A percentile compares a stretch with the other conserved stretches of the same genome.
Conservation (phyloP, 2,329 filamentous ascomycete genomes). For the Hysterium pulicare region DNA sequence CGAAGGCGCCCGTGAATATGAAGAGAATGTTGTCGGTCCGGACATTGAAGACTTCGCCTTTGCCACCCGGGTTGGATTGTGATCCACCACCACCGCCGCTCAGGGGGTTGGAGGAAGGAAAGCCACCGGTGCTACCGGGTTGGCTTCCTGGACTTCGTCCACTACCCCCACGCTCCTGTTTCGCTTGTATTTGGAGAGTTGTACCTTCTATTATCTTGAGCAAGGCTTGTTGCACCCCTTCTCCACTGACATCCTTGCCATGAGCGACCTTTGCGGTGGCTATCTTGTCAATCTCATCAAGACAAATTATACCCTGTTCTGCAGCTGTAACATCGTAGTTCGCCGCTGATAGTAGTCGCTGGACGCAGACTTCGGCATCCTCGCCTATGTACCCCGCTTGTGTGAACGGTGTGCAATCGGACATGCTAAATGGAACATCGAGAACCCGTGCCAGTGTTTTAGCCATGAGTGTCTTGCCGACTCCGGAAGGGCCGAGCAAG, state of each 20-base stretch:
- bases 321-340: constrained; percentile 83
- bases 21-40: constrained; percentile 97
- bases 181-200: constrained; percentile 86
- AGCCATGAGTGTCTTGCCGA: constrained; percentile 94
- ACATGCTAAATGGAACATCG: constrained; percentile 94
- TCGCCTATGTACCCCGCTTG: constrained; percentile 97
- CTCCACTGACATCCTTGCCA: constrained; percentile 90
- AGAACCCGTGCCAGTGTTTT: constrained; percentile 88
- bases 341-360: constrained; percentile 81
- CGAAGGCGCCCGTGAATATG: constrained; percentile 93
- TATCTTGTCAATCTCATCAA: constrained; percentile 98
- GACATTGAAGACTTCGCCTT: constrained; percentile 65
- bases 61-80: constrained; percentile 30
- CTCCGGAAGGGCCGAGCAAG: constrained; percentile 85
- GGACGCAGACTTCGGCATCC: constrained; percentile 93
- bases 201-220: constrained; percentile 96
- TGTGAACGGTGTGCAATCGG: constrained; percentile 92
- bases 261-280: constrained; percentile 82
- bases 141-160: constrained; percentile 20
- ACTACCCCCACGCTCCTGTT: constrained; percentile 62
- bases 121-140: constrained; percentile 13
- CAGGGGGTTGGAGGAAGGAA: constrained; percentile 16
- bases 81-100: constrained; percentile 18
- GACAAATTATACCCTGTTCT: constrained; percentile 88
- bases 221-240: constrained; percentile 93